Evolutionary conservation across 2,329 filamentous ascomycete species (phyloP).

Genomic region (Boeremia lycopersici): DNA sequence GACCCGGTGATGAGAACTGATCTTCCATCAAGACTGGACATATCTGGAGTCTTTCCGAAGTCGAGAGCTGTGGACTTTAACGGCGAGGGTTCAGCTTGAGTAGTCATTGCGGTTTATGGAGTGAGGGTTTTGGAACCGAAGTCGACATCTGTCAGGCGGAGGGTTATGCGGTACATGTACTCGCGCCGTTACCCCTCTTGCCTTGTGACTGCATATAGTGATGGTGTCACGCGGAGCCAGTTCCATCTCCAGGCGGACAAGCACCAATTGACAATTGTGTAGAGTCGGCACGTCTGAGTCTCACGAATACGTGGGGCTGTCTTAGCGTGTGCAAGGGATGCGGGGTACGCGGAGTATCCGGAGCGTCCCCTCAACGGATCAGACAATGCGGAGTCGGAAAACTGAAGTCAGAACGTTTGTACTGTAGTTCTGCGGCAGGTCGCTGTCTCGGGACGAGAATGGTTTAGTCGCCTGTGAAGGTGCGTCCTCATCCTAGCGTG

Average conservation of each 20-base stretch:
- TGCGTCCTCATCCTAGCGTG: constrained; percentile 33
- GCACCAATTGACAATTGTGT: neutral
- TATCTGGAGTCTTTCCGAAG: constrained; percentile 18
- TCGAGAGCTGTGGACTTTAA: constrained; percentile 16
- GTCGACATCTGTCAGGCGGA: neutral
- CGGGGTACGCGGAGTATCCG: constrained; percentile 7
- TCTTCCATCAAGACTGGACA: constrained; percentile 22
- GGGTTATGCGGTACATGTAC: neutral
- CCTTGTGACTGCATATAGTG: neutral
- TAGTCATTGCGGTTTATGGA: neutral
- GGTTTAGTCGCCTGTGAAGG: neutral
- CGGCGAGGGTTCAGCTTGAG: neutral
- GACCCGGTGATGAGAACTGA: constrained; percentile 36
- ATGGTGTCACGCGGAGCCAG: neutral
- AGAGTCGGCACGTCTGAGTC: constrained; percentile 9
- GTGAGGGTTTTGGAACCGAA: no score
- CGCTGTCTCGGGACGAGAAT: neutral
- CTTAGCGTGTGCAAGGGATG: neutral
- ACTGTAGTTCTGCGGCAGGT: neutral
- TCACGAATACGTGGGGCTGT: neutral
- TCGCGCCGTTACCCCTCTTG: neutral
- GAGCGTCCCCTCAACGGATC: neutral
- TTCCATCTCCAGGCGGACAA: no score
- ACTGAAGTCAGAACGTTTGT: neutral
- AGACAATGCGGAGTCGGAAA: neutral